phyloP scores from a whole-genome alignment of 2,329 filamentous ascomycete genomes.

The Teratosphaeriaceae sp. region DNA sequence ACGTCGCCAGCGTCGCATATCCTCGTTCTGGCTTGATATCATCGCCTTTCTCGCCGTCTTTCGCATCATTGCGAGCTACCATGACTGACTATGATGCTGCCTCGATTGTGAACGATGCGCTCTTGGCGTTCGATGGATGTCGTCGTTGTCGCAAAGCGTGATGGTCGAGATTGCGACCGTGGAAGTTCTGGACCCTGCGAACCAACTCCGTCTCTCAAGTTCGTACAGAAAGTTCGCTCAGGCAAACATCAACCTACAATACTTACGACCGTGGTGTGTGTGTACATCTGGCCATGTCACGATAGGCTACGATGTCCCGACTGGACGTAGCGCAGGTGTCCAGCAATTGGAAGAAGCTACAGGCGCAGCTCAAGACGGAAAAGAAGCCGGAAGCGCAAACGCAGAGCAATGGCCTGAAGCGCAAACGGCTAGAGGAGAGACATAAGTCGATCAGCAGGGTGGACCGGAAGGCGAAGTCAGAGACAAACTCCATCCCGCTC shows the following conservation, averaged over 20 bases:
- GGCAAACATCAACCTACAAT: background rate
- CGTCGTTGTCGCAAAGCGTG: conserved; percentile 4
- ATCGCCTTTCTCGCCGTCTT: conserved; percentile 24
- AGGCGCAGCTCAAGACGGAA: conserved; percentile 46
- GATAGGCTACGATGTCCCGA: conserved; percentile 27
- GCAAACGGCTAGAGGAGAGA: conserved; percentile 22
- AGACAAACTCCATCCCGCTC: conserved; percentile 4
- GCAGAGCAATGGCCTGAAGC: conserved; percentile 28
- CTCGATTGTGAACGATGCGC: conserved; percentile 2
- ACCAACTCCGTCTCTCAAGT: too few species aligned
- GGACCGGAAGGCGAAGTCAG: conserved; percentile 19
- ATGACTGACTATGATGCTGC: conserved; percentile 30
- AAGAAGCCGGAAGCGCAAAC: conserved; percentile 30
- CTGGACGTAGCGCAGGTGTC: conserved; percentile 35
- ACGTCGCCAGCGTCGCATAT: conserved; percentile 74
- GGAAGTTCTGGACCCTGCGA: background rate
- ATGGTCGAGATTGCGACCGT: conserved; percentile 12
- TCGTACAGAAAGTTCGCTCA: too few species aligned
- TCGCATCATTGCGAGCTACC: conserved; percentile 46
- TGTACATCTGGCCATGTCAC: background rate
- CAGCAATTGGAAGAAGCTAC: conserved; percentile 72
- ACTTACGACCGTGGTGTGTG: too few species aligned
- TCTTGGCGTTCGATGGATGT: background rate
- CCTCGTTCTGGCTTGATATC: conserved; percentile 60
- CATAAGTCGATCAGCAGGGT: conserved; percentile 8